Evolutionary conservation across 1,139 yeast species (phyloP).

Genomic region (Williopsis jadinii): DNA sequence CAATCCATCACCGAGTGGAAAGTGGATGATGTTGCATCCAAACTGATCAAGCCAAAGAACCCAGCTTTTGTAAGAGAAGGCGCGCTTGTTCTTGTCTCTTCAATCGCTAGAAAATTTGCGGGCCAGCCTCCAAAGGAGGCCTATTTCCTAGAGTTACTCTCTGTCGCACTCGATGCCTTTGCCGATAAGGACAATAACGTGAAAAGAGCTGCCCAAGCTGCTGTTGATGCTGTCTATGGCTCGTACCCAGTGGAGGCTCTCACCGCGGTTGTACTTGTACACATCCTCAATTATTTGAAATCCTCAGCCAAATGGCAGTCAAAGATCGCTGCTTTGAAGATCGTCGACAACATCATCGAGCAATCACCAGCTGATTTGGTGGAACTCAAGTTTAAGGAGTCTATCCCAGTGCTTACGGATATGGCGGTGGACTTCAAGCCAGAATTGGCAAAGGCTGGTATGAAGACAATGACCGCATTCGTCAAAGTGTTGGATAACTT

Average conservation of each 20-base stretch:
- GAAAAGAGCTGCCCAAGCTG: conserved; percentile 70
- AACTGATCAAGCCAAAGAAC: conserved; percentile 68
- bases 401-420: conserved; percentile 82
- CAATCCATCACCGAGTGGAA: conserved; percentile 58
- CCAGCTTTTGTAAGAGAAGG: conserved; percentile 72
- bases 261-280: conserved; percentile 60
- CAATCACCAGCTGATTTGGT: conserved; percentile 82
- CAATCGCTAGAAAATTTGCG: conserved; percentile 58
- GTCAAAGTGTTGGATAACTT: conserved; percentile 85
- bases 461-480: conserved; percentile 58
- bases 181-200: conserved; percentile 88
- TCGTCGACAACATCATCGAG: conserved; percentile 66
- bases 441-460: conserved; percentile 84
- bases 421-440: conserved; percentile 94
- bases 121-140: conserved; percentile 73
- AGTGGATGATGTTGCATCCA: conserved; percentile 50
- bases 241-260: conserved; percentile 76
- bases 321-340: conserved; percentile 70
- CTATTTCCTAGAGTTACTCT: conserved; percentile 52
- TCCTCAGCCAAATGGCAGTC: conserved; percentile 94
- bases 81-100: conserved; percentile 59
- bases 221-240: conserved; percentile 61
- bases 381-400: conserved; percentile 70
- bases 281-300: conserved; percentile 53
- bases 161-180: conserved; percentile 52